These are phyloP conservation scores for Clavispora vitiphila DNA, from an alignment of 805 yeast genomes.

Conservation along the genomic window DNA sequence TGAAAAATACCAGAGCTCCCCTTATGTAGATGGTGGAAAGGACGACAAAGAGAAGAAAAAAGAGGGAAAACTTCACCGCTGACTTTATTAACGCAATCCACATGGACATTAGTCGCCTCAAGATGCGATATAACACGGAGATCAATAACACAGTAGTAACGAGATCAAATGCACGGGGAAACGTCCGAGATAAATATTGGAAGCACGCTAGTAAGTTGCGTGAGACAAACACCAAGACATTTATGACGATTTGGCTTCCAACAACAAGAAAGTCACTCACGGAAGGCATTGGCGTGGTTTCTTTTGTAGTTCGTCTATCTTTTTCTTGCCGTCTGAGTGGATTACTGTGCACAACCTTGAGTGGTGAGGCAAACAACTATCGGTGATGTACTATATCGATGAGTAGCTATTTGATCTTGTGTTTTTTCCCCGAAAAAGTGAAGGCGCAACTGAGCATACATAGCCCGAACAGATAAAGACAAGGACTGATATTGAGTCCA, in stretches of 20 bases:
- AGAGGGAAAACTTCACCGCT: neutral
- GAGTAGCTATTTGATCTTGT: no score
- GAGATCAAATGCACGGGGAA: neutral
- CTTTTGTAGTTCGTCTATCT: no score
- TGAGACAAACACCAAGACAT: neutral
- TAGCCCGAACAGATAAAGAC: no score
- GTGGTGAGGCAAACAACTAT: no score
- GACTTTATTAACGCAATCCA: constrained; percentile 8
- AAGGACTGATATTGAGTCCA: no score
- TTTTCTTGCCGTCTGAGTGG: no score
- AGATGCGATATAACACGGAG: constrained; percentile 7
- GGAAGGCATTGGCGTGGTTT: neutral
- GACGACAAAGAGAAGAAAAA: neutral
- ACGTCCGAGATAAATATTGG: neutral
- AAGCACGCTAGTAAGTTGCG: neutral
- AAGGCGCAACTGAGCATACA: no score
- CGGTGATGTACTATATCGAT: no score
- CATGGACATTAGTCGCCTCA: constrained; percentile 7
- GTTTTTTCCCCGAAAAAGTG: no score
- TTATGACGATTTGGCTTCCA: neutral
- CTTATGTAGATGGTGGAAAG: constrained; percentile 6
- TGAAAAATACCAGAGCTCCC: constrained; percentile 9
- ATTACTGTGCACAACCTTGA: no score
- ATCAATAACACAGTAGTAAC: constrained; percentile 3
- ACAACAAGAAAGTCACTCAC: neutral